A percentile compares a stretch with the other conserved stretches of the same genome.
Evolutionary conservation across 495 filamentous ascomycete genomes (phyloP).

Genomic region (Glonium stellatum): DNA sequence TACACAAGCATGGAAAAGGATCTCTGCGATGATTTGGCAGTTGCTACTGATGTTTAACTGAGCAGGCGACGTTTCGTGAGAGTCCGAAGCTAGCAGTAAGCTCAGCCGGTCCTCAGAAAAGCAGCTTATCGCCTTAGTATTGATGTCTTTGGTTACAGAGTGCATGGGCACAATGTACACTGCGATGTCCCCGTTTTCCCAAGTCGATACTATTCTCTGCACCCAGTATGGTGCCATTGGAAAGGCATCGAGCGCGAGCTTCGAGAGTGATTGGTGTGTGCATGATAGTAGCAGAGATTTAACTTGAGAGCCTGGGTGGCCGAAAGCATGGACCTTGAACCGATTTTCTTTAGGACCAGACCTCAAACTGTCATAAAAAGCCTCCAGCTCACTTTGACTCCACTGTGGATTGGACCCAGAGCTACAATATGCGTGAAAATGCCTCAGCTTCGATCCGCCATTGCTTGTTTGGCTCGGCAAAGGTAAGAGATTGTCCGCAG

Average conservation of each 20-base stretch:
- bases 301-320: constrained; percentile 46
- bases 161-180: constrained; percentile 42
- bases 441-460: constrained; percentile 8
- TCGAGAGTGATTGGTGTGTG: constrained; percentile 31
- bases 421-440: constrained; percentile 26
- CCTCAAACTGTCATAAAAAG: constrained; percentile 35
- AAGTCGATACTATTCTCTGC: constrained; percentile 36
- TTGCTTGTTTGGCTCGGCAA: constrained; percentile 31
- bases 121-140: constrained; percentile 45
- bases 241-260: constrained; percentile 41
- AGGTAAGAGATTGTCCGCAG: constrained; percentile 38
- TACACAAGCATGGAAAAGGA: constrained; percentile 47
- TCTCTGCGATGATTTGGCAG: constrained; percentile 48
- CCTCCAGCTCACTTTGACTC: constrained; percentile 45
- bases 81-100: constrained; percentile 41
- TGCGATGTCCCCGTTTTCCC: constrained; percentile 41
- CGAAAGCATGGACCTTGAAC: constrained; percentile 38
- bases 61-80: constrained; percentile 29
- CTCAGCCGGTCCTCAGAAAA: constrained; percentile 35
- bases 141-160: constrained; percentile 38
- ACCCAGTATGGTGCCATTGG: constrained; percentile 41
- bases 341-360: constrained; percentile 35
- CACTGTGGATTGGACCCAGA: constrained; percentile 17
- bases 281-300: constrained; percentile 40
- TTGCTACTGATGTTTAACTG: constrained; percentile 42